Percentiles rank a stretch among this genome's conserved stretches.
Conservation (phyloP, 2,329 filamentous ascomycete genomes). For the Aspergillus sergii region DNA sequence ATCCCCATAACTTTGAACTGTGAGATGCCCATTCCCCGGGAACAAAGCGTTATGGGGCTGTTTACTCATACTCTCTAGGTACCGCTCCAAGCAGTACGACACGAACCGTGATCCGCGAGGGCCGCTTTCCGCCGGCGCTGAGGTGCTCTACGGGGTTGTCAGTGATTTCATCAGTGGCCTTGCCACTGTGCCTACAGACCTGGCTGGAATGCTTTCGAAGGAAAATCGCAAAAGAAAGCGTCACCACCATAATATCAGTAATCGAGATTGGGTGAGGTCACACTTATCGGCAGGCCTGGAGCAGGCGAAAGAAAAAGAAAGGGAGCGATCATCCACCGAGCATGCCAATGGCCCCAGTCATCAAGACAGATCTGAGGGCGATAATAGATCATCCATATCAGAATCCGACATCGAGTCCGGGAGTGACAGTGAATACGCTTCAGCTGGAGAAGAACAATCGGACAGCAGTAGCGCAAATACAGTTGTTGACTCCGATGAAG, state of each 20-base stretch:
- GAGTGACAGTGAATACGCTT: slow-evolving; percentile 5
- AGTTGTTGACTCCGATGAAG: neutral
- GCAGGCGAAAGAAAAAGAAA: neutral
- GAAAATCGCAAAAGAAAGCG: slow-evolving; percentile 1
- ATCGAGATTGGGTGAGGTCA: slow-evolving; percentile 1
- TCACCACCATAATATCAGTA: slow-evolving; percentile 3
- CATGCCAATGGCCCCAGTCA: neutral
- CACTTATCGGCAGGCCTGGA: neutral
- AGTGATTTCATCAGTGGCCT: slow-evolving; percentile 80
- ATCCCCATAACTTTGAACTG: slow-evolving; percentile 73
- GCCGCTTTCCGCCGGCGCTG: slow-evolving; percentile 74
- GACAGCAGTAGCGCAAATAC: neutral
- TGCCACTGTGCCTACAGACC: slow-evolving; percentile 67
- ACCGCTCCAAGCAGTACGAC: slow-evolving; percentile 67
- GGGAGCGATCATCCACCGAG: neutral
- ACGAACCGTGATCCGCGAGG: slow-evolving; percentile 78
- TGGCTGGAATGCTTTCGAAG: slow-evolving; percentile 28
- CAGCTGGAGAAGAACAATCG: neutral
- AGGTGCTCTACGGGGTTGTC: slow-evolving; percentile 80
- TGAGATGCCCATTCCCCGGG: slow-evolving; percentile 46
- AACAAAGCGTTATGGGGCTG: neutral
- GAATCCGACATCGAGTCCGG: neutral
- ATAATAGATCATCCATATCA: neutral
- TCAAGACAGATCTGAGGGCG: neutral
- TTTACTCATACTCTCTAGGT: slow-evolving; percentile 34